phyloP scores from a whole-genome alignment of 192 early-diverging fungal genomes.

The Helicostylum pulchrum region DNA sequence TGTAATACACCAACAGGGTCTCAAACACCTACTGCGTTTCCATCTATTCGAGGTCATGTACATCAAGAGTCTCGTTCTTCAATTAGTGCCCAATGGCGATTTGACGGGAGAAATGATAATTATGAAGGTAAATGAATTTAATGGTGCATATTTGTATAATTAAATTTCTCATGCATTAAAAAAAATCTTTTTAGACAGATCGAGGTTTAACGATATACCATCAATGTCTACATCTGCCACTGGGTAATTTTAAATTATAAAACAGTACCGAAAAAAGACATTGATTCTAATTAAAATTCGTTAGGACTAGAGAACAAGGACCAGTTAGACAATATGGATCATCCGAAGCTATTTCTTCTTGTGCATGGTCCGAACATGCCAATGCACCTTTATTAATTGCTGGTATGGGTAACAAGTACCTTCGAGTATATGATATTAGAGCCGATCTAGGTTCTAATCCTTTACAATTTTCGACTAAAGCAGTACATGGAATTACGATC shows the following conservation, averaged over 20 bases:
- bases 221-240: constrained; percentile 4
- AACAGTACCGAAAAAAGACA: background rate
- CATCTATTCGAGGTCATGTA: background rate
- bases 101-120: constrained; percentile 7
- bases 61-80: constrained; percentile 7
- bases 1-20: constrained; percentile 14
- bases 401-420: constrained; percentile 69
- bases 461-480: constrained; percentile 63
- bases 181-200: background rate
- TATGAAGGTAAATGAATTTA: constrained; percentile 2
- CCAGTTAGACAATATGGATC: constrained; percentile 60
- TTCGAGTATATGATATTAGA: constrained; percentile 69
- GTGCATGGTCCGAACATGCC: constrained; percentile 58
- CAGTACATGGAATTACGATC: constrained; percentile 60
- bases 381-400: constrained; percentile 57
- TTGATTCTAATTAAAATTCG: background rate
- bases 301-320: constrained; percentile 20
- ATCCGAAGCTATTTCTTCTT: constrained; percentile 63
- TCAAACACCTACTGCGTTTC: constrained; percentile 15
- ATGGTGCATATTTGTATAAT: background rate
- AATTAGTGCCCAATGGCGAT: constrained; percentile 8
- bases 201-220: constrained; percentile 1
- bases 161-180: background rate
- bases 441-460: constrained; percentile 43
- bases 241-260: background rate